Evolutionary conservation across 1,284 basidiomycete species (phyloP).

Genomic region (Ceratobasidium theobromae): DNA sequence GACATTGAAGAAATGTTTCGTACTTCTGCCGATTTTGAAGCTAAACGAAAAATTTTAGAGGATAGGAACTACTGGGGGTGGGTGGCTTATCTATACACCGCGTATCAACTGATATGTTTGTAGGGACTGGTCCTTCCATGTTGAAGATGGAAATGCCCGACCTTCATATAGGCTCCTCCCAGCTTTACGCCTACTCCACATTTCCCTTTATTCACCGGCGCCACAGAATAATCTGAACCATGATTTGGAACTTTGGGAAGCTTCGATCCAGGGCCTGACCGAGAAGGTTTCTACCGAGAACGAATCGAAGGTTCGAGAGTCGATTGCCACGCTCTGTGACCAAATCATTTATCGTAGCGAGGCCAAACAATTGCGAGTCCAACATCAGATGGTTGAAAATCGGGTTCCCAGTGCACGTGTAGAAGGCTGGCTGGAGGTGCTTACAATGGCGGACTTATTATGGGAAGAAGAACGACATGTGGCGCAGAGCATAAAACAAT

Average conservation of each 20-base stretch:
- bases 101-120: conserved; percentile 29
- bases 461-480: conserved; percentile 56
- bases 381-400: conserved; percentile 35
- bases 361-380: conserved; percentile 31
- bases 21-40: conserved; percentile 45
- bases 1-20: conserved; percentile 55
- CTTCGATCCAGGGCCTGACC: conserved; percentile 53
- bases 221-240: conserved; percentile 38
- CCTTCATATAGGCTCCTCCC: conserved; percentile 76
- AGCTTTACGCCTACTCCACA: conserved; percentile 64
- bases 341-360: conserved; percentile 36
- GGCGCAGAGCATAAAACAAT: conserved; percentile 51
- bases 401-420: conserved; percentile 45
- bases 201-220: conserved; percentile 40
- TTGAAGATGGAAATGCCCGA: conserved; percentile 57
- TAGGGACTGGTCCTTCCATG: conserved; percentile 76
- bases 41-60: conserved; percentile 55
- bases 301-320: conserved; percentile 44
- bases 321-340: conserved; percentile 38
- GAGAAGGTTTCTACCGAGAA: conserved; percentile 51
- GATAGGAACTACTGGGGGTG: conserved; percentile 77
- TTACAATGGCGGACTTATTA: conserved; percentile 40
- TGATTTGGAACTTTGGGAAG: conserved; percentile 54
- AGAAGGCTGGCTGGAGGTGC: conserved; percentile 43
- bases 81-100: conserved; percentile 36